Conservation (phyloP, 1,139 yeast species). For the Candida sp. region DNA sequence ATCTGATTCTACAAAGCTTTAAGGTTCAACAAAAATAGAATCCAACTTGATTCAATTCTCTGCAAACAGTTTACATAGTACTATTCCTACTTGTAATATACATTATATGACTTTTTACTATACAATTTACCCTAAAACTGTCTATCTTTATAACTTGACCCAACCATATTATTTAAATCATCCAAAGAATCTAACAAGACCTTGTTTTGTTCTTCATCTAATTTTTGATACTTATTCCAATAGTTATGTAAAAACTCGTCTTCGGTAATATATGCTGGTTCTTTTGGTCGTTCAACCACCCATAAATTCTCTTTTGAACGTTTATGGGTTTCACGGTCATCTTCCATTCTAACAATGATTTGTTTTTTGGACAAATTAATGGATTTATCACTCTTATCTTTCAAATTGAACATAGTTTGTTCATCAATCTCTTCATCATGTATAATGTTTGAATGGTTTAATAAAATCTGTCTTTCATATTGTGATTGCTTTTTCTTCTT, state of each 20-base stretch:
- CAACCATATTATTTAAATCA: conserved; percentile 53
- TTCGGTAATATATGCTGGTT: conserved; percentile 31
- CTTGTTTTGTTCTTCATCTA: conserved; percentile 45
- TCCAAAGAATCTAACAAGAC: conserved; percentile 43
- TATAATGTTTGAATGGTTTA: conserved; percentile 22
- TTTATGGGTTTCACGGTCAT: conserved; percentile 82
- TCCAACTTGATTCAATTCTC: neutral
- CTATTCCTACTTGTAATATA: neutral
- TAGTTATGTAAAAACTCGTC: conserved; percentile 56
- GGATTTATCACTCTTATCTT: conserved; percentile 20
- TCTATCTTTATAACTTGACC: conserved; percentile 40
- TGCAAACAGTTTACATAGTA: neutral
- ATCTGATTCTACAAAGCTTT: conserved; percentile 9
- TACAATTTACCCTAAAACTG: conserved; percentile 17
- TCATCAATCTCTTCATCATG: conserved; percentile 23
- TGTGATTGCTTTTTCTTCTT: conserved; percentile 49
- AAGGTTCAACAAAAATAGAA: no score
- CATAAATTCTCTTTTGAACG: conserved; percentile 73
- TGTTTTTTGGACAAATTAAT: conserved; percentile 46
- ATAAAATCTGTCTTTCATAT: conserved; percentile 39
- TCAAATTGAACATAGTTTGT: conserved; percentile 27
- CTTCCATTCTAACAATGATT: conserved; percentile 76
- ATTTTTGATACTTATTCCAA: conserved; percentile 50
- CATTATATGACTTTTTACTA: neutral
- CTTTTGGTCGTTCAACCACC: conserved; percentile 56